Evolutionary conservation across 768 basidiomycete genomes (phyloP).

Genomic region (Pleurotus ostreatus): DNA sequence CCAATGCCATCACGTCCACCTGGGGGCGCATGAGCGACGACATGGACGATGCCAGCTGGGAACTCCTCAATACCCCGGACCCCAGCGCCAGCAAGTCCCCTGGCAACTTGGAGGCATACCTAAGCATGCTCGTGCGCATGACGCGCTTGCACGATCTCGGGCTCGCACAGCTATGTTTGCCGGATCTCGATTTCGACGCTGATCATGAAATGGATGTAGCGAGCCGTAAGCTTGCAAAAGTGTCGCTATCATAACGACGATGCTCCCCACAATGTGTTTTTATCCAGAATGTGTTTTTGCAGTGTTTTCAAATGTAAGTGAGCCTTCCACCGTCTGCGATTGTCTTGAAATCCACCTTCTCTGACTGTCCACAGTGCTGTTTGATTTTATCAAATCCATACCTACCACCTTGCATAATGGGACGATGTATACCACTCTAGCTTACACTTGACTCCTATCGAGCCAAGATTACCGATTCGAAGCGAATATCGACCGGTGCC

Average conservation of each 20-base stretch:
- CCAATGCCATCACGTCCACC: conserved; percentile 55
- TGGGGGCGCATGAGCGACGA: conserved; percentile 72
- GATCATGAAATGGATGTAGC: background rate
- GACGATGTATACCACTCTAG: no score
- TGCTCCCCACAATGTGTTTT: background rate
- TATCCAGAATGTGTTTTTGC: background rate
- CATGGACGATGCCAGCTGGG: conserved; percentile 65
- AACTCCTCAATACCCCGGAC: conserved; percentile 44
- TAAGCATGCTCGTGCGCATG: conserved; percentile 73
- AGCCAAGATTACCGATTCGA: no score
- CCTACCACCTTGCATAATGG: no score
- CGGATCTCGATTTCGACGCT: conserved; percentile 10
- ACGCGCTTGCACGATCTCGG: conserved; percentile 72
- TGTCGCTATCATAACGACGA: background rate
- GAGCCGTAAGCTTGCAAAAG: background rate
- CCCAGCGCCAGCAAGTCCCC: conserved; percentile 23
- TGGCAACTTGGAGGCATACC: conserved; percentile 23
- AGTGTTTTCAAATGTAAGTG: background rate
- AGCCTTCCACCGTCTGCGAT: background rate
- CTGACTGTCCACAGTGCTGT: background rate
- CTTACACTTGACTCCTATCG: no score
- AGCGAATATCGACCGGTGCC: no score
- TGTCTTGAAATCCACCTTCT: background rate
- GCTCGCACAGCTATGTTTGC: conserved; percentile 58
- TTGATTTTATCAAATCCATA: no score